Percentiles rank a stretch among this genome's conserved stretches.
These are phyloP conservation scores for Osmanthus fragrans DNA, from an alignment of 257 asterid species.

Conservation along the genomic window DNA sequence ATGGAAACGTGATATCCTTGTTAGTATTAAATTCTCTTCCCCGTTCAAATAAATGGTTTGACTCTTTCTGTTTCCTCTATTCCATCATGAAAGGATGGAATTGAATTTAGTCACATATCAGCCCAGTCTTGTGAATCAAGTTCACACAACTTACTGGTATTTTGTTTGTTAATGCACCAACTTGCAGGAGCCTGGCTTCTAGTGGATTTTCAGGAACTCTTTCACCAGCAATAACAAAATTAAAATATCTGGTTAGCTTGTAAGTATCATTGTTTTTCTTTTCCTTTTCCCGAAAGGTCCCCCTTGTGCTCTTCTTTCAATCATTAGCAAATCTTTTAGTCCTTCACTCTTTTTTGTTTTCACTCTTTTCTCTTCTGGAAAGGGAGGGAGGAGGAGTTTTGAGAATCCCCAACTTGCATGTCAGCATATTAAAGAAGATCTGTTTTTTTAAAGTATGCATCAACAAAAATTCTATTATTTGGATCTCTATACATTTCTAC, in stretches of 20 bases:
- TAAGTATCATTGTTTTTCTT: slow-evolving; percentile 29
- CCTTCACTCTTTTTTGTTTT: neutral
- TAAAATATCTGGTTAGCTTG: slow-evolving; percentile 67
- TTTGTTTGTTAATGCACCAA: neutral
- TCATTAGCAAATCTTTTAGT: neutral
- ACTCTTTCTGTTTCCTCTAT: neutral
- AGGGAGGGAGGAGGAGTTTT: neutral
- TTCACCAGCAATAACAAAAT: slow-evolving; percentile 64
- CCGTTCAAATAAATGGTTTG: neutral
- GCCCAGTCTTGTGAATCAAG: neutral
- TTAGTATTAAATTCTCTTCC: slow-evolving; percentile 39
- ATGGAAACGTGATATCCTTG: slow-evolving; percentile 74
- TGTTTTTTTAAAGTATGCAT: too few species aligned
- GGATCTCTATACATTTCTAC: neutral
- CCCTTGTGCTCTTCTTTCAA: neutral
- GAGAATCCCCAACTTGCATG: neutral
- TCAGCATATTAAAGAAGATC: neutral
- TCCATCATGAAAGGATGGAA: neutral
- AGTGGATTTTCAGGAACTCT: slow-evolving; percentile 82
- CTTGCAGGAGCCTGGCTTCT: slow-evolving; percentile 71
- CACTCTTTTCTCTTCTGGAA: neutral
- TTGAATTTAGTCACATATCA: neutral
- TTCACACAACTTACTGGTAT: neutral
- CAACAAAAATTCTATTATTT: neutral
- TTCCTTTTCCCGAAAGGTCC: neutral